Evolutionary conservation across 2,329 filamentous ascomycete genomes (phyloP).

Genomic region (Fusarium brachygibbosum): DNA sequence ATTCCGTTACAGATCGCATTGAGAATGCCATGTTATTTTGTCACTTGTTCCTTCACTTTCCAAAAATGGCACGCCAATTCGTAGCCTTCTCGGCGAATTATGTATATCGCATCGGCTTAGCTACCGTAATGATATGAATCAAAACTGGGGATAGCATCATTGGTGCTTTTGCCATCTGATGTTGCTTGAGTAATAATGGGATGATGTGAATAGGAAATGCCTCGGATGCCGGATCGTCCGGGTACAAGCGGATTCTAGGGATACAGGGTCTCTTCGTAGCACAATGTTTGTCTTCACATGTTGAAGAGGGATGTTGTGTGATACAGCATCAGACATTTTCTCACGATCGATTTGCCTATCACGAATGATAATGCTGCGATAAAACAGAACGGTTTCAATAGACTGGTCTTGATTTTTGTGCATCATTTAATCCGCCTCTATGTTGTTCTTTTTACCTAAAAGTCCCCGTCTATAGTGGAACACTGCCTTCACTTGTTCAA

Average conservation of each 20-base stretch:
- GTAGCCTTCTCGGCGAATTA: constrained; percentile 31
- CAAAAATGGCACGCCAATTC: constrained; percentile 7
- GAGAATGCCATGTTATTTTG: background rate
- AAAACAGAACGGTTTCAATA: too few relatives aligned
- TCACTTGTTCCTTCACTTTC: background rate
- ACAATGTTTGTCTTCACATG: background rate
- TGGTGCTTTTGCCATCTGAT: constrained; percentile 1
- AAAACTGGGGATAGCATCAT: constrained; percentile 21
- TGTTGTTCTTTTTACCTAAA: rapidly evolving
- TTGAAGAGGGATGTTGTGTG: background rate
- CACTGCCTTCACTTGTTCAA: rapidly evolving
- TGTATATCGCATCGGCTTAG: constrained; percentile 8
- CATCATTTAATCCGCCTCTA: background rate
- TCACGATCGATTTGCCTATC: background rate
- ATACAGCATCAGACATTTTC: background rate
- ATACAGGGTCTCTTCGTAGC: background rate
- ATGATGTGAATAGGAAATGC: constrained; percentile 9
- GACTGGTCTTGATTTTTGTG: rapidly evolving
- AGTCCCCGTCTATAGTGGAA: background rate
- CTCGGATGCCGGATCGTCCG: constrained; percentile 16
- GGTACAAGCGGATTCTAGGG: constrained; percentile 11
- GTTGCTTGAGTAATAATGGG: constrained; percentile 17
- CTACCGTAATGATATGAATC: background rate
- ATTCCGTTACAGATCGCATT: rapidly evolving
- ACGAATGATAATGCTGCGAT: background rate